These are phyloP conservation scores for Stentor coeruleus DNA, from an alignment of 73 alveolate species.

Conservation along the genomic window DNA sequence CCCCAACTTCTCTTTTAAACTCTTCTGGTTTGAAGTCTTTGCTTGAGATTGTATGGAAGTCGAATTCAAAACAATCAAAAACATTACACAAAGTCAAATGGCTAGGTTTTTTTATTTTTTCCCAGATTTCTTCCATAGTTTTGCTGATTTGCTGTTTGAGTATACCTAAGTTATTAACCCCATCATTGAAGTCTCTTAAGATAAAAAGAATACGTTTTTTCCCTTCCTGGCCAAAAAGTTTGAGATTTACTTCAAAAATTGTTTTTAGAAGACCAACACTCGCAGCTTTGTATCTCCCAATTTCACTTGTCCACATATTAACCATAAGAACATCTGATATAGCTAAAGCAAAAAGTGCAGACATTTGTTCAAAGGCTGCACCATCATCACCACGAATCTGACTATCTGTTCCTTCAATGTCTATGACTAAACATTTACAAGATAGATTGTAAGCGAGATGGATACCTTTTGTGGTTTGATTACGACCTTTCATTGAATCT, in stretches of 20 bases:
- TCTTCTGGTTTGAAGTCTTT: conserved; percentile 63
- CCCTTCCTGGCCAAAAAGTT: conserved; percentile 55
- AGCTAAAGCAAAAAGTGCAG: conserved; percentile 82
- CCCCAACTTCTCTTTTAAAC: conserved; percentile 50
- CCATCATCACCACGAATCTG: conserved; percentile 70
- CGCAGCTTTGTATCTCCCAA: conserved; percentile 85
- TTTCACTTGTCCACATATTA: conserved; percentile 83
- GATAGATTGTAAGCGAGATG: conserved; percentile 47
- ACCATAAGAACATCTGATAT: conserved; percentile 81
- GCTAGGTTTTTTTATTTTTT: conserved; percentile 73
- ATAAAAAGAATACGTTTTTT: conserved; percentile 76
- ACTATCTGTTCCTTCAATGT: conserved; percentile 66
- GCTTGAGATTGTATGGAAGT: conserved; percentile 70
- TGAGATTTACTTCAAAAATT: conserved; percentile 81
- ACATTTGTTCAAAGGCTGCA: conserved; percentile 76
- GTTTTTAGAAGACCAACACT: conserved; percentile 76
- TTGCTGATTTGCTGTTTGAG: conserved; percentile 45
- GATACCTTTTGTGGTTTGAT: conserved; percentile 65
- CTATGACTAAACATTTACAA: conserved; percentile 43
- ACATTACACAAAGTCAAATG: conserved; percentile 42
- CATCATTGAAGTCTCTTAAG: conserved; percentile 75
- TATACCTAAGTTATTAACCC: conserved; percentile 49
- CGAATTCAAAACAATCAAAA: conserved; percentile 75
- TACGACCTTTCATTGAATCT: conserved; percentile 54
- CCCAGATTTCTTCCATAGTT: conserved; percentile 68